Conservation (phyloP, 139 green algal species). For the Ettlia oleoabundans region DNA sequence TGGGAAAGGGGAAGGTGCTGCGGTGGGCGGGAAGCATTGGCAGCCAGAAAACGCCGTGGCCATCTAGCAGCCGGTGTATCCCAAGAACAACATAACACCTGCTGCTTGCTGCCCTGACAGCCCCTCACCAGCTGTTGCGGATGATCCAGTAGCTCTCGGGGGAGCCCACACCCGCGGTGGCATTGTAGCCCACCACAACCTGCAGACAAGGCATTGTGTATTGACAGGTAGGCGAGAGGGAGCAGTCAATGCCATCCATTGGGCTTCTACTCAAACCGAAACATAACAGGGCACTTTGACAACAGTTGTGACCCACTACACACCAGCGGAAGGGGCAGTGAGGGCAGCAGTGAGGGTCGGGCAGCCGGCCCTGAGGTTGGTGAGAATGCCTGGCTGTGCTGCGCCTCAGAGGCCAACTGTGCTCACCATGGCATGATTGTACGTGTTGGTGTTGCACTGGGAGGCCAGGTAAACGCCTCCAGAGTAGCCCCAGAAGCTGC, state of each 20-base stretch:
- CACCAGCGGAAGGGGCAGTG: no score
- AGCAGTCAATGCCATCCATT: no score
- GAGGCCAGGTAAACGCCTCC: background rate
- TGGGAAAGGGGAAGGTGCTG: no score
- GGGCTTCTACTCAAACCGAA: no score
- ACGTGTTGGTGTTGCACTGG: background rate
- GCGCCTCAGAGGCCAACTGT: background rate
- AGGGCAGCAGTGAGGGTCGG: background rate
- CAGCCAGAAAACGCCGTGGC: no score
- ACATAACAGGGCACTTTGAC: no score
- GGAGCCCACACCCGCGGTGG: background rate
- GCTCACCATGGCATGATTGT: background rate
- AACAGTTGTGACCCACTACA: no score
- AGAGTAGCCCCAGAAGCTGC: background rate
- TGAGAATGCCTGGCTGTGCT: background rate
- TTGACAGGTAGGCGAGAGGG: no score
- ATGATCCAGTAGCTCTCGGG: background rate
- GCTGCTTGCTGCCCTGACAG: background rate
- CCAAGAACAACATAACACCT: background rate
- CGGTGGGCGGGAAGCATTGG: no score
- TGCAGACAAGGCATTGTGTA: background rate
- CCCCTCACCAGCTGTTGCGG: slow-evolving; percentile 1
- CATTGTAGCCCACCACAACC: slow-evolving; percentile 1
- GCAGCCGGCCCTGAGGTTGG: background rate
- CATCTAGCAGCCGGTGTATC: no score